Evolutionary conservation across 495 filamentous ascomycete genomes (phyloP).

Genomic region (Penicillium cosmopolitanum): DNA sequence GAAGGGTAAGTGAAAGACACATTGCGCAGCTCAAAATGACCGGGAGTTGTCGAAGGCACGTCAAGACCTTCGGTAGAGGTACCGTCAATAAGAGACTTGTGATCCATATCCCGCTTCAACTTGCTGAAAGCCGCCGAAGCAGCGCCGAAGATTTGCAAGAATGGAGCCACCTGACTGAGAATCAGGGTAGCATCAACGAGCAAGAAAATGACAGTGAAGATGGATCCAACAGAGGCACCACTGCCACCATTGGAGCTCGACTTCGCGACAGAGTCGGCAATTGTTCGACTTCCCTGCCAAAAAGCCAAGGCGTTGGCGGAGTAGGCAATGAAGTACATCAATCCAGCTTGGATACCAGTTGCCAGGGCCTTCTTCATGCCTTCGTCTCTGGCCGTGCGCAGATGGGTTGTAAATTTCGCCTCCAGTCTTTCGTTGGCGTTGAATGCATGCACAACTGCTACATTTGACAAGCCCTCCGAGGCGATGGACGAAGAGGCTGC

Average conservation of each 20-base stretch:
- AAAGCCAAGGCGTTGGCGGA: conserved; percentile 65
- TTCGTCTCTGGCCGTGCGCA: conserved; percentile 40
- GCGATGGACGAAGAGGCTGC: conserved; percentile 49
- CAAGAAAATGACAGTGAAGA: conserved; percentile 66
- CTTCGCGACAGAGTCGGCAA: conserved; percentile 48
- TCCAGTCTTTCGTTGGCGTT: conserved; percentile 49
- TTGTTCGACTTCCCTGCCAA: conserved; percentile 61
- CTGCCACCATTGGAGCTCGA: conserved; percentile 29
- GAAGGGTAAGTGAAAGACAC: conserved; percentile 65
- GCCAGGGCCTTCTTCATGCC: conserved; percentile 60
- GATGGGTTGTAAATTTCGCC: conserved; percentile 45
- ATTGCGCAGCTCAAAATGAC: conserved; percentile 51
- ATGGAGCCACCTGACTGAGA: conserved; percentile 63
- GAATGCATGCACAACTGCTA: conserved; percentile 50
- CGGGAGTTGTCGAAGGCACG: conserved; percentile 35
- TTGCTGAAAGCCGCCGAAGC: conserved; percentile 56
- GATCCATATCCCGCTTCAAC: conserved; percentile 53
- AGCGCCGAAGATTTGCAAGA: conserved; percentile 59
- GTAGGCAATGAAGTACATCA: conserved; percentile 66
- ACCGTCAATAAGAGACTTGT: conserved; percentile 50
- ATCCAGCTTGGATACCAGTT: conserved; percentile 57
- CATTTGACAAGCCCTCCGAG: conserved; percentile 45
- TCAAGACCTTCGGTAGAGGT: conserved; percentile 33
- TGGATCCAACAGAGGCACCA: conserved; percentile 53
- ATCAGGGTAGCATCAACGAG: conserved; percentile 65